Percentiles rank a stretch among this genome's conserved stretches.
Conservation (phyloP, 306 rosid species). For the Cucurbita maxima region DNA sequence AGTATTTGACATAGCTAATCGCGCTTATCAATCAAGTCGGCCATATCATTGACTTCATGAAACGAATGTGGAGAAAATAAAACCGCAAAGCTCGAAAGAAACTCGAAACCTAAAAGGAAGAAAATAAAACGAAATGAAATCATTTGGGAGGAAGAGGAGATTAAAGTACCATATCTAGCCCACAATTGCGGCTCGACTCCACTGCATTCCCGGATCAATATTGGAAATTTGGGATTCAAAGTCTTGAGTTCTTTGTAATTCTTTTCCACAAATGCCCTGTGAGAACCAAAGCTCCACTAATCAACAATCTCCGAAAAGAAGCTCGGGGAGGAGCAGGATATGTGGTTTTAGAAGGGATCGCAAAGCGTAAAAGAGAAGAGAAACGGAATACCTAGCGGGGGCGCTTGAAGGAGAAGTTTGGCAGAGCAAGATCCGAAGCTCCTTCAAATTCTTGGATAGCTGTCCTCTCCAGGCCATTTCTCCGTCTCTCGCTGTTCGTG, state of each 20-base stretch:
- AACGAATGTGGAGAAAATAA: neutral
- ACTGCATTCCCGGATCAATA: slow-evolving; percentile 80
- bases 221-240: slow-evolving; percentile 74
- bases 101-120: neutral
- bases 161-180: slow-evolving; percentile 81
- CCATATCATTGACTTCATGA: neutral
- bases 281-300: neutral
- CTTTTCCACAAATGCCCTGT: slow-evolving; percentile 71
- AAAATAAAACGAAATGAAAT: neutral
- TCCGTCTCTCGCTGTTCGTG: neutral
- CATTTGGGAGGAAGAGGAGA: neutral
- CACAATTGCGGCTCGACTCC: slow-evolving; percentile 81
- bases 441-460: slow-evolving; percentile 60
- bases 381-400: slow-evolving; percentile 41
- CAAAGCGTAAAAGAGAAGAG: neutral
- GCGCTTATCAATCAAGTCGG: neutral
- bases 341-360: neutral
- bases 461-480: slow-evolving; percentile 86
- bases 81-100: neutral
- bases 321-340: neutral
- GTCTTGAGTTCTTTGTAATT: slow-evolving; percentile 75
- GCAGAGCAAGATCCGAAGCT: slow-evolving; percentile 78
- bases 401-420: slow-evolving; percentile 87
- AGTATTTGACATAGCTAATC: neutral
- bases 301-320: neutral